Evolutionary conservation across 2,329 filamentous ascomycete genomes (phyloP), one percentile per base, ranked within the genome.

Genomic region (Colletotrichum sp.): DNA sequence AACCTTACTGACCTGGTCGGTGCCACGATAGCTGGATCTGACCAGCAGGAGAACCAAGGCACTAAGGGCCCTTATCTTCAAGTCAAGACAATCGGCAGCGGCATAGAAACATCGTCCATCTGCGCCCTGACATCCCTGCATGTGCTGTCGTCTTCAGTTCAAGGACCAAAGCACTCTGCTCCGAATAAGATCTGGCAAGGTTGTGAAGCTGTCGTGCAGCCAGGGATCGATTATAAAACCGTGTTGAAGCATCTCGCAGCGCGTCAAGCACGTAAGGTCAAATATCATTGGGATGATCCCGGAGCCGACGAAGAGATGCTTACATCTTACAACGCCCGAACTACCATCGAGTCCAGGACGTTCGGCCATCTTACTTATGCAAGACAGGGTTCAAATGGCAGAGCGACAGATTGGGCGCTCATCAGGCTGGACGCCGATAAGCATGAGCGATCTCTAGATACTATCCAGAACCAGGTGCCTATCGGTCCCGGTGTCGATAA

Each of bases 121-220:
- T 34, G 57, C 31, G 18, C 27, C 2, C 11, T 59, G 57, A 34
- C 57, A 0, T 59, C 4, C n/a, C 11, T 4, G 27, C 57, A 59
- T n/a, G 27, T 59, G 1, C 0, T n/a, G 0, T 33, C 29, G 18
- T 59, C 18, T n/a, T n/a, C 27, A 9, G 5, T 3, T 6, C 16
- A 58, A 33, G 16, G 1, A 27, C 2, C 24, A 15, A 8, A 29
- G 24, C 5, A 11, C 54, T 57, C 6, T n/a, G 9, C 6, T 2
- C 15, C 18, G 16, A 9, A 33, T 3, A 18, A 29, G 1, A 3
- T 57, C 1, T 11, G 54, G 55, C 16, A 31, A 58, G 2, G 29
- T n/a, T 47, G 18, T 47, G 38, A 18, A 34, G 11, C 29, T 8
- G 2, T 59, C 0, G 11, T 59, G 0, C 57, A 34, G 1, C 57